Percentiles rank a stretch among this genome's conserved stretches.
These are phyloP conservation scores for Grosmannia serpens DNA, from an alignment of 2,329 filamentous ascomycete species.

Conservation along the genomic window DNA sequence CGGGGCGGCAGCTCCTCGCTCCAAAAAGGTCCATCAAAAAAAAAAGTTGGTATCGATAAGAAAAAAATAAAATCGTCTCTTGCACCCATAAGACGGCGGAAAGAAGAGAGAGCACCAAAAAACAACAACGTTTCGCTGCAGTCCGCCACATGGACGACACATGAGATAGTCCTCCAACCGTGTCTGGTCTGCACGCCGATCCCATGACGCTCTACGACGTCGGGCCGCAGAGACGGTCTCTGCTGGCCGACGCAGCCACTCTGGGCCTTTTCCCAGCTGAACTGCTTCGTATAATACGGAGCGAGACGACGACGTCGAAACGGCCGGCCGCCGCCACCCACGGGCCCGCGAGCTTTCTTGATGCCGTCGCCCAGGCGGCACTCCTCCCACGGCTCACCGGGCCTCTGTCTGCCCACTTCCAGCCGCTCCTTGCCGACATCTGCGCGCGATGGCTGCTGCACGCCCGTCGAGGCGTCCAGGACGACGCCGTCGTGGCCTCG, in stretches of 20 bases:
- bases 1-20: background rate
- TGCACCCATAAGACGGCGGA: no score
- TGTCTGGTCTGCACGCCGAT: background rate
- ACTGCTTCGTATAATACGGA: slow-evolving; percentile 54
- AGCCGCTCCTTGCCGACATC: slow-evolving; percentile 66
- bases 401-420: slow-evolving; percentile 62
- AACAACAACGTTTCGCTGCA: background rate
- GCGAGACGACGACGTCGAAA: slow-evolving; percentile 34
- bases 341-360: slow-evolving; percentile 43
- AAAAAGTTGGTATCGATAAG: slow-evolving; percentile 2
- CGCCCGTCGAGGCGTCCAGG: slow-evolving; percentile 24
- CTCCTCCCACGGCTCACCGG: slow-evolving; percentile 61
- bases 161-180: background rate
- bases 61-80: background rate
- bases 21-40: background rate
- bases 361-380: slow-evolving; percentile 57
- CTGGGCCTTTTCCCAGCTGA: slow-evolving; percentile 56
- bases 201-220: slow-evolving; percentile 45
- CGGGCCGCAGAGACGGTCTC: slow-evolving; percentile 41
- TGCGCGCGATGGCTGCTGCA: slow-evolving; percentile 65
- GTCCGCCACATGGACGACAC: background rate
- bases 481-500: slow-evolving; percentile 47
- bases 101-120: background rate
- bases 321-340: slow-evolving; percentile 17
- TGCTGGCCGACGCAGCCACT: slow-evolving; percentile 41